Conservation (phyloP, 768 basidiomycete species). For the Udeniomyces megalosporus region DNA sequence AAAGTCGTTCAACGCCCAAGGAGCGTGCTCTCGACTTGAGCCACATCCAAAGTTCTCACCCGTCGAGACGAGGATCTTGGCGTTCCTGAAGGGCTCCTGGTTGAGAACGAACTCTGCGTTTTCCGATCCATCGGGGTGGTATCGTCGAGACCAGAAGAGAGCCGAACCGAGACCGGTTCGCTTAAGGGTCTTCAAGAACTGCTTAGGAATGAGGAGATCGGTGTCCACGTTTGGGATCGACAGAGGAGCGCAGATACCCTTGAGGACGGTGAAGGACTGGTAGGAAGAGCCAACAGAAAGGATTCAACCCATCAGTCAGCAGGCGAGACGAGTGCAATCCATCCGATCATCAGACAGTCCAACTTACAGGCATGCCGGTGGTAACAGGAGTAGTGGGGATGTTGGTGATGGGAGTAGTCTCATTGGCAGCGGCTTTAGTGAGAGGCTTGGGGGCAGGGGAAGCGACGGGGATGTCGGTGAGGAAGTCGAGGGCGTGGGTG, state of each 20-base stretch:
- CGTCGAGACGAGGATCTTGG: constrained; percentile 66
- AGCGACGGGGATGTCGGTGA: constrained; percentile 39
- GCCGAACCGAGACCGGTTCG: constrained; percentile 72
- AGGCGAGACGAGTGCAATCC: too few species aligned
- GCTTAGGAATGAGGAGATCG: constrained; percentile 87
- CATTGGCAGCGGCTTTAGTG: constrained; percentile 5
- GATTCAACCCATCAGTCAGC: too few species aligned
- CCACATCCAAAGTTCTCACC: constrained; percentile 85
- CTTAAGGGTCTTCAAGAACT: constrained; percentile 82
- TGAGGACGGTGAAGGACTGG: constrained; percentile 51
- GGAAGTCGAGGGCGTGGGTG: constrained; percentile 54
- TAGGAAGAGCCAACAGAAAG: too few species aligned
- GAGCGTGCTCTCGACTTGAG: constrained; percentile 78
- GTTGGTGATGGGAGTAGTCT: neutral
- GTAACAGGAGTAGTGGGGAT: neutral
- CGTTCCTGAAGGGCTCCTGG: constrained; percentile 53
- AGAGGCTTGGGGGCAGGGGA: constrained; percentile 10
- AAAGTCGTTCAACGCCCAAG: constrained; percentile 61
- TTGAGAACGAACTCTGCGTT: constrained; percentile 70
- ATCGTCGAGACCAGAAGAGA: constrained; percentile 65
- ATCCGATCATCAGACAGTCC: too few species aligned
- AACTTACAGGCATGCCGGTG: constrained; percentile 23
- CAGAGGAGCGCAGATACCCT: constrained; percentile 63
- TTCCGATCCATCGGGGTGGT: constrained; percentile 55
- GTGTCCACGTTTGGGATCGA: constrained; percentile 57